Evolutionary conservation across 768 basidiomycete species (phyloP).

Genomic region (Sarcodon sp.): DNA sequence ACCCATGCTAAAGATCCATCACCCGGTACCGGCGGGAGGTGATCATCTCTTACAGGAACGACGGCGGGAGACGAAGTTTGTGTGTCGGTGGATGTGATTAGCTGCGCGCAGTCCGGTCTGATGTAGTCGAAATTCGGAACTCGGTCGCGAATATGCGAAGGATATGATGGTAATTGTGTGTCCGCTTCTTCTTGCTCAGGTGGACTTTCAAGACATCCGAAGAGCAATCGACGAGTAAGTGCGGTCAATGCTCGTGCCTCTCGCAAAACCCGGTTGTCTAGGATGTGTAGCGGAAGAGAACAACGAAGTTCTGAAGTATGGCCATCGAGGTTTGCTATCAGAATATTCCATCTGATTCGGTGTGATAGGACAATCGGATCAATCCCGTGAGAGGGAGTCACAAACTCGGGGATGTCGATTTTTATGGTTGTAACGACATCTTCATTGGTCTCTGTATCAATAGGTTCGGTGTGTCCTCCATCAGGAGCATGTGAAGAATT

Average conservation of each 20-base stretch:
- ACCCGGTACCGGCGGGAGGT: slow-evolving; percentile 22
- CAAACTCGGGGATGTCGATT: slow-evolving; percentile 42
- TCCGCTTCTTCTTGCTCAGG: slow-evolving; percentile 41
- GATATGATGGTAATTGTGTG: slow-evolving; percentile 78
- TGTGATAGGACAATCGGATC: slow-evolving; percentile 67
- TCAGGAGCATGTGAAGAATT: not conserved
- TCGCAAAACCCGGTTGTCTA: slow-evolving; percentile 57
- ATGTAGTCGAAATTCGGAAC: slow-evolving; percentile 51
- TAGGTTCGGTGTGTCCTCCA: not conserved
- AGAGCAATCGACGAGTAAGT: slow-evolving; percentile 64
- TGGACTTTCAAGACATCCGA: slow-evolving; percentile 21
- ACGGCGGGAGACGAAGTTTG: slow-evolving; percentile 7
- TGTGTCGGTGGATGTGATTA: slow-evolving; percentile 9
- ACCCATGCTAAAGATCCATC: slow-evolving; percentile 56
- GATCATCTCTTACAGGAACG: slow-evolving; percentile 3
- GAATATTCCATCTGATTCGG: slow-evolving; percentile 69
- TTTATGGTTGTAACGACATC: slow-evolving; percentile 52
- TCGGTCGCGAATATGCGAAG: slow-evolving; percentile 81
- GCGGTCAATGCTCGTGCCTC: slow-evolving; percentile 67
- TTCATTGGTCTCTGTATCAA: slow-evolving; percentile 8
- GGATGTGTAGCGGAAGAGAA: slow-evolving; percentile 78
- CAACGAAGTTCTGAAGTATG: slow-evolving; percentile 93
- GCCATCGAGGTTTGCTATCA: slow-evolving; percentile 78
- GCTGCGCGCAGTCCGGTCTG: slow-evolving; percentile 6
- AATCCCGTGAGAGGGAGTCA: slow-evolving; percentile 59